Evolutionary conservation across 371 early-diverging fungal genomes (phyloP).

Genomic region (Rhizopus stolonifer): DNA sequence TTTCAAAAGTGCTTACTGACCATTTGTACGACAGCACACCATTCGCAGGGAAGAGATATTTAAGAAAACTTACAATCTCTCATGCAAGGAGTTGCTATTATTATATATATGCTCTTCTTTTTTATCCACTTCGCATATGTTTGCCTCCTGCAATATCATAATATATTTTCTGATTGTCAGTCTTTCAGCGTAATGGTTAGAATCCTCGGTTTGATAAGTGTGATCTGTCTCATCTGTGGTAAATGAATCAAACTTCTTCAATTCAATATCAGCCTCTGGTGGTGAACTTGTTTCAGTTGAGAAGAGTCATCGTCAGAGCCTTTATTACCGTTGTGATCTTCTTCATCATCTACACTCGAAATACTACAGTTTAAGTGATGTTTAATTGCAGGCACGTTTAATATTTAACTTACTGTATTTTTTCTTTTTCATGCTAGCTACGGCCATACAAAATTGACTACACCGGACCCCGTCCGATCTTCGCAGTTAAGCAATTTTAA

Average conservation of each 20-base stretch:
- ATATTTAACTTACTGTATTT: constrained; percentile 11
- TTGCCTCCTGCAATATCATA: constrained; percentile 13
- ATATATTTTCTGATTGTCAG: constrained; percentile 13
- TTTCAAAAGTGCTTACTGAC: constrained; percentile 16
- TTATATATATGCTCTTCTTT: constrained; percentile 11
- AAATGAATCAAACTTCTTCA: constrained; percentile 15
- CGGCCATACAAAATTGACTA: too few species aligned
- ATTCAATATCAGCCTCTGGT: constrained; percentile 13
- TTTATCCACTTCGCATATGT: constrained; percentile 10
- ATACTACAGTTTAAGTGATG: constrained; percentile 9
- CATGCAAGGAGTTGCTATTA: constrained; percentile 8
- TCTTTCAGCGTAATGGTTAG: constrained; percentile 14
- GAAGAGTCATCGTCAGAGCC: constrained; percentile 6
- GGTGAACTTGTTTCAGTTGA: constrained; percentile 8
- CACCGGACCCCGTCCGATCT: too few species aligned
- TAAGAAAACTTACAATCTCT: constrained; percentile 17
- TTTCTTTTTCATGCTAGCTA: constrained; percentile 5
- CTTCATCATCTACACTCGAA: constrained; percentile 11
- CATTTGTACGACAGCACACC: constrained; percentile 11
- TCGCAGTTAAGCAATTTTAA: too few species aligned
- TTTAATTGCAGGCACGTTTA: constrained; percentile 13
- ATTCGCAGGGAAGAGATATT: constrained; percentile 15
- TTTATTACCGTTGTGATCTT: constrained; percentile 4
- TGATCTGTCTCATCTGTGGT: constrained; percentile 12
- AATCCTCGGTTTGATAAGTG: constrained; percentile 17